These are phyloP conservation scores for Aphanomyces stellatus DNA, from an alignment of 352 stramenopile species.

Conservation along the genomic window DNA sequence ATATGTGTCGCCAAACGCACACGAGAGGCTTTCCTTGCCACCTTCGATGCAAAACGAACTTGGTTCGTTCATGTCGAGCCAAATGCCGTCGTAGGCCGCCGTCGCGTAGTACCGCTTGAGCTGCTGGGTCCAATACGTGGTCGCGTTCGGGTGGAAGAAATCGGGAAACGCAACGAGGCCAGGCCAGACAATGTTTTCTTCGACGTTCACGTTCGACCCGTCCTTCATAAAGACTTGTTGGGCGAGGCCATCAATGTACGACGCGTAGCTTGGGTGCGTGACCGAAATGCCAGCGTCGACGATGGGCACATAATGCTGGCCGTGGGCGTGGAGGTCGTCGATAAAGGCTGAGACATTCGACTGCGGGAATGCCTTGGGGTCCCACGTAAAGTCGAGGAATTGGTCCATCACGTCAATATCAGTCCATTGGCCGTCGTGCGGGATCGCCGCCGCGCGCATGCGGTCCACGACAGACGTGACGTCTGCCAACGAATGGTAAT, in stretches of 20 bases:
- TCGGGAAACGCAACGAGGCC: constrained; percentile 72
- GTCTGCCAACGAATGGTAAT: constrained; percentile 23
- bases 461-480: constrained; percentile 16
- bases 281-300: constrained; percentile 52
- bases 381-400: constrained; percentile 46
- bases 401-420: constrained; percentile 56
- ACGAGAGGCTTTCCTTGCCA: constrained; percentile 32
- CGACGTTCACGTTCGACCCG: constrained; percentile 44
- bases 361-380: constrained; percentile 41
- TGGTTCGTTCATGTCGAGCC: constrained; percentile 78
- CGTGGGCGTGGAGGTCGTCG: constrained; percentile 71
- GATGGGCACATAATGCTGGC: constrained; percentile 65
- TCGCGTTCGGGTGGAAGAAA: constrained; percentile 74
- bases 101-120: constrained; percentile 49
- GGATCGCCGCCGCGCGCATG: constrained; percentile 28
- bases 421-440: constrained; percentile 75
- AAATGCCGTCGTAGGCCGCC: constrained; percentile 70
- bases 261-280: constrained; percentile 1
- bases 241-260: constrained; percentile 26
- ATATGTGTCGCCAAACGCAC: constrained; percentile 15
- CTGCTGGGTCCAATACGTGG: constrained; percentile 56
- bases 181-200: constrained; percentile 55
- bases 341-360: constrained; percentile 43
- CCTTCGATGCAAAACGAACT: constrained; percentile 47
- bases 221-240: constrained; percentile 75